Conservation (phyloP, 2,329 filamentous ascomycete species). For the Ophiosphaerella herpotricha region DNA sequence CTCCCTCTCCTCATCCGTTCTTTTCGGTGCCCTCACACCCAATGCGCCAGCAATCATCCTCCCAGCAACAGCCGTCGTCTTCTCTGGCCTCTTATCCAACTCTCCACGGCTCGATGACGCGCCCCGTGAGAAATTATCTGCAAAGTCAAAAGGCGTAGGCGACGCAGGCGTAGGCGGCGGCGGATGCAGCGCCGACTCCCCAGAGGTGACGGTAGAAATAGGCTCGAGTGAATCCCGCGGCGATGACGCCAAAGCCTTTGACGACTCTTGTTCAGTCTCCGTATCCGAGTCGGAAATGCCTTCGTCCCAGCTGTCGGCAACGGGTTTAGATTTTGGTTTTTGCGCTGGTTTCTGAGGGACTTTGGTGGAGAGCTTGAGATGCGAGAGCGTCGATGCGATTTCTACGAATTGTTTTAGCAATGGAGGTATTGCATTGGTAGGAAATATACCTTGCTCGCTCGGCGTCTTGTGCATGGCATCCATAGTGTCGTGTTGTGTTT, state of each 20-base stretch:
- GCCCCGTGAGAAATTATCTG: conserved; percentile 28
- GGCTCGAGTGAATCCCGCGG: conserved; percentile 20
- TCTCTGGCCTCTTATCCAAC: conserved; percentile 69
- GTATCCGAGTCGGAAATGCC: conserved; percentile 56
- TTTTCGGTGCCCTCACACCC: conserved; percentile 77
- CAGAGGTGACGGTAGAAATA: conserved; percentile 16
- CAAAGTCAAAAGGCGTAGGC: conserved; percentile 41
- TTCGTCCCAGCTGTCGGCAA: conserved; percentile 80
- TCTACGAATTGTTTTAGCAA: conserved; percentile 23
- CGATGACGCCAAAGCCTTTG: conserved; percentile 23
- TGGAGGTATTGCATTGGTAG: neutral
- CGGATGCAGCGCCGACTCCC: conserved; percentile 27
- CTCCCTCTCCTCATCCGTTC: conserved; percentile 85
- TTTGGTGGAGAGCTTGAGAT: conserved; percentile 43
- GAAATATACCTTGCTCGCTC: conserved; percentile 19
- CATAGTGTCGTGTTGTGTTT: conserved; percentile 11
- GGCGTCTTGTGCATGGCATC: conserved; percentile 20
- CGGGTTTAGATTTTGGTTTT: conserved; percentile 44
- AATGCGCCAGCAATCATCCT: conserved; percentile 88
- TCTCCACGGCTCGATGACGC: conserved; percentile 7
- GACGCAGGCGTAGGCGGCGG: conserved; percentile 44
- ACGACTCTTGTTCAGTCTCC: conserved; percentile 31
- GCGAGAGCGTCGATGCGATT: conserved; percentile 43
- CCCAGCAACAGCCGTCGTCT: conserved; percentile 88
- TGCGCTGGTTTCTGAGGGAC: conserved; percentile 35